These are phyloP conservation scores for Solanum chiquidenum DNA, from an alignment of 257 asterid genomes.

Conservation along the genomic window DNA sequence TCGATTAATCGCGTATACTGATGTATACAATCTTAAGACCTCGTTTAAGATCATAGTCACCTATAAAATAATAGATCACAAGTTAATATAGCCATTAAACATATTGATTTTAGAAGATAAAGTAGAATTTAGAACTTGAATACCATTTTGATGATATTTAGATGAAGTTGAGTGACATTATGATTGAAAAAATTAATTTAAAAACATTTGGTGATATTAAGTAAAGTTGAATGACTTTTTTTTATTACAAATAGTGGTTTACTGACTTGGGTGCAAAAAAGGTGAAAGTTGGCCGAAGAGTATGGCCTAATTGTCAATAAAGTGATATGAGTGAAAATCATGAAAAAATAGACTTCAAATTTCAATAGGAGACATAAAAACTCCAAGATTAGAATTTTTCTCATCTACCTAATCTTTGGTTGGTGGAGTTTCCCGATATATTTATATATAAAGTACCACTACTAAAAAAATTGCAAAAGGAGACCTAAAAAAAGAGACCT, in stretches of 20 bases:
- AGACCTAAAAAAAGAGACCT: too few species aligned
- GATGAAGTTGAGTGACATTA: background rate
- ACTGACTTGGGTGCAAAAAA: too few species aligned
- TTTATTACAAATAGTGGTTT: too few species aligned
- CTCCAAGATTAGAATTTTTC: background rate
- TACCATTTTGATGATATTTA: background rate
- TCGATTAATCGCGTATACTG: background rate
- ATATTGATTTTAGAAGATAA: background rate
- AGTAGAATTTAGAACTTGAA: background rate
- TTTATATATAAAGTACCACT: too few species aligned
- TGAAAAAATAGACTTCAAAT: too few species aligned
- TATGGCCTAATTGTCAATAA: too few species aligned
- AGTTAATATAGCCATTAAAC: background rate
- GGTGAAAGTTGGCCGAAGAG: background rate
- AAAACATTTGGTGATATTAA: background rate
- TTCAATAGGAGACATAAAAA: too few species aligned
- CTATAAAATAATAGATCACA: background rate
- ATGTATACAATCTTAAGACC: constrained; percentile 15
- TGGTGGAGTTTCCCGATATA: background rate
- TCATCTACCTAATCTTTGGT: background rate
- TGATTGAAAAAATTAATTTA: too few species aligned
- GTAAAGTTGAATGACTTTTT: background rate
- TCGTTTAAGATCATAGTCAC: constrained; percentile 11
- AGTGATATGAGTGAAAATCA: background rate
- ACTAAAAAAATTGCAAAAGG: too few species aligned